Base-by-base conservation (phyloP, 129 eudicot genomes). In the Tagetes erecta region DNA sequence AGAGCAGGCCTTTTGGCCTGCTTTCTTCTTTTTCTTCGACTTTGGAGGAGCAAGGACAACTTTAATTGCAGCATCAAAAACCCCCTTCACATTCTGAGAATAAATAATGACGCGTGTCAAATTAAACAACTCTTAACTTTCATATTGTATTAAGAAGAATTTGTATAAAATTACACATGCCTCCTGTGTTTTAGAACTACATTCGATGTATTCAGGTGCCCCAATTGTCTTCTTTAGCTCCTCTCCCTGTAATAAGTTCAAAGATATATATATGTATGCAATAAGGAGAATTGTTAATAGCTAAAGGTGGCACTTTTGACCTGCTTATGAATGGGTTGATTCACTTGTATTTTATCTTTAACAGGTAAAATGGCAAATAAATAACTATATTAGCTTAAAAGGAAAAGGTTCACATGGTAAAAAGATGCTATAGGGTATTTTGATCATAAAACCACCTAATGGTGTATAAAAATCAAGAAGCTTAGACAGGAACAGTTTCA, bases 141-240 rank as follows among this genome's bases (percentile, higher is more conserved):
- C 30, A 10, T 39, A 12, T 47, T 39, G 14, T 47, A 20, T 20
- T 39, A 38, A 60, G 3, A 33, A 60, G 45, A 53, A 80, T 53
- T 57, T 57, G 64, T 60, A 53, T 44, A 73, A 27, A 67, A 13
- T 3, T 59, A 80, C 56, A 47, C 83, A 76, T 76, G 84, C 95
- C 95, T 82, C 85, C 82, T 91, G 97, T 70, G 98, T 84, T 93
- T 93, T 93, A 55, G 97, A 86, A 80, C 98, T 93, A 78, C 98
- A 93, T 71, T 93, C 98, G 55, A 93, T 81, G 89, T 90, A 93
- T 76, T 96, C 83, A 47, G 98, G 96, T 65, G 98, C 95, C 42
- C 90, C 96, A 79, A 93, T 93, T 62, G 75, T 55, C 83, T 90
- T 93, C 86, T 85, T 90, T 51, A 93, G 83, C 90, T 93, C 98